phyloP scores from a whole-genome alignment of 2,329 filamentous ascomycete species.

The Tolypocladium ovalisporum region DNA sequence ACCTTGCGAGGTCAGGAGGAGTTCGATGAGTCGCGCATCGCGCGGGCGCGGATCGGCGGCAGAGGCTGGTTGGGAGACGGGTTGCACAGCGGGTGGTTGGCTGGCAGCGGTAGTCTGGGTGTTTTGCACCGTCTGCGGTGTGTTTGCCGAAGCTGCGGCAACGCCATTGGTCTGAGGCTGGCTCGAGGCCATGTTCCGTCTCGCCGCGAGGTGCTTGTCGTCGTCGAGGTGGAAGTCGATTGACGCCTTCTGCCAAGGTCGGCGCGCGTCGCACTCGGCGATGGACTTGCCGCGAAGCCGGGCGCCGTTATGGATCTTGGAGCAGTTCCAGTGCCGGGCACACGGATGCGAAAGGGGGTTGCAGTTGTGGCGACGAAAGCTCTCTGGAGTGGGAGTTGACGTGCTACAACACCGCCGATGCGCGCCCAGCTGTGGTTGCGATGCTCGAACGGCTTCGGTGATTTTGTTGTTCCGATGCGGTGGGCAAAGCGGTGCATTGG shows the following conservation, averaged over 20 bases:
- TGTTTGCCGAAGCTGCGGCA: conserved; percentile 25
- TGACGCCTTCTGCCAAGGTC: background rate
- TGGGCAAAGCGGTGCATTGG: background rate
- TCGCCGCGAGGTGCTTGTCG: background rate
- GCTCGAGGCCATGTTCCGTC: conserved; percentile 20
- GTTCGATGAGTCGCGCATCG: conserved; percentile 69
- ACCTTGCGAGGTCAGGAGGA: conserved; percentile 68
- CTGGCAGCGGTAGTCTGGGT: conserved; percentile 21
- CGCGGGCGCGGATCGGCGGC: conserved; percentile 51
- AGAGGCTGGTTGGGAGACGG: conserved; percentile 18
- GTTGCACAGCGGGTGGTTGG: conserved; percentile 12
- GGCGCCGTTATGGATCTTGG: no score
- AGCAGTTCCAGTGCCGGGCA: background rate
- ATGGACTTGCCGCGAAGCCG: background rate
- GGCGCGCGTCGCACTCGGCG: background rate
- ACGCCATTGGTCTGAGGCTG: conserved; percentile 45
- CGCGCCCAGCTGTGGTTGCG: background rate
- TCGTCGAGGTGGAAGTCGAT: background rate
- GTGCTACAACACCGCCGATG: background rate
- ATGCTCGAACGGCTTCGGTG: background rate
- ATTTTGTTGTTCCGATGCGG: background rate
- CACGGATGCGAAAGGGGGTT: background rate
- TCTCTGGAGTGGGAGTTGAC: background rate
- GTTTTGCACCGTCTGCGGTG: conserved; percentile 23
- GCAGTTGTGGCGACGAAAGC: background rate